Percentiles rank a stretch among this genome's conserved stretches.
These are phyloP conservation scores for Vicia villosa DNA, from an alignment of 306 rosid genomes.

Conservation along the genomic window DNA sequence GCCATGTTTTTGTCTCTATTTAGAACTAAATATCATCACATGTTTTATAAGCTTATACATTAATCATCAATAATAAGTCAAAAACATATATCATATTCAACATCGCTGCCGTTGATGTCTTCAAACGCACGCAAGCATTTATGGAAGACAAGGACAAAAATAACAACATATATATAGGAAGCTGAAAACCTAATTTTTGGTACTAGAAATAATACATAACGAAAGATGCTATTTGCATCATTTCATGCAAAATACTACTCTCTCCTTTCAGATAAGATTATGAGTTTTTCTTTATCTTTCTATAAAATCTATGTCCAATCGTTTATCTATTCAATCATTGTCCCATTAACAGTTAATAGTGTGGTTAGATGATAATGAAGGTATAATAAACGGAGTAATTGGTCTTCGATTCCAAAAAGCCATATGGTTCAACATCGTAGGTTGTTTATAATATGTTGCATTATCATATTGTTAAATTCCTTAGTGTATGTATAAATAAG, in stretches of 20 bases:
- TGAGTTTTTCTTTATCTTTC: no score
- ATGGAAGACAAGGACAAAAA: constrained; percentile 10
- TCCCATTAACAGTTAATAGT: no score
- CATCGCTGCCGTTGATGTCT: constrained; percentile 4
- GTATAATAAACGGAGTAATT: no score
- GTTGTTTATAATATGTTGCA: no score
- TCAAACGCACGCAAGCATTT: background rate
- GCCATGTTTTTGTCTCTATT: background rate
- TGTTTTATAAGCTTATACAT: background rate
- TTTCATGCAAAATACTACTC: background rate
- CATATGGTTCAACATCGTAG: no score
- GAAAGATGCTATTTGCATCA: background rate
- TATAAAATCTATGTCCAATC: no score
- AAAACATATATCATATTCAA: constrained; percentile 2
- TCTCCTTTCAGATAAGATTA: no score
- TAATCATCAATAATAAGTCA: background rate
- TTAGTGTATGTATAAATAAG: no score
- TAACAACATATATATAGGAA: background rate
- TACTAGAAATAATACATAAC: background rate
- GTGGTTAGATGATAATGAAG: no score
- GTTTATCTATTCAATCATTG: no score
- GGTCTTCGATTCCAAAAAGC: no score
- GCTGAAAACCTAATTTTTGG: constrained; percentile 7
- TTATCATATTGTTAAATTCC: no score
- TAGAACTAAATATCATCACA: background rate